Base-by-base conservation (phyloP, 2,329 filamentous ascomycete species). In the Fusarium guadeloupense region DNA sequence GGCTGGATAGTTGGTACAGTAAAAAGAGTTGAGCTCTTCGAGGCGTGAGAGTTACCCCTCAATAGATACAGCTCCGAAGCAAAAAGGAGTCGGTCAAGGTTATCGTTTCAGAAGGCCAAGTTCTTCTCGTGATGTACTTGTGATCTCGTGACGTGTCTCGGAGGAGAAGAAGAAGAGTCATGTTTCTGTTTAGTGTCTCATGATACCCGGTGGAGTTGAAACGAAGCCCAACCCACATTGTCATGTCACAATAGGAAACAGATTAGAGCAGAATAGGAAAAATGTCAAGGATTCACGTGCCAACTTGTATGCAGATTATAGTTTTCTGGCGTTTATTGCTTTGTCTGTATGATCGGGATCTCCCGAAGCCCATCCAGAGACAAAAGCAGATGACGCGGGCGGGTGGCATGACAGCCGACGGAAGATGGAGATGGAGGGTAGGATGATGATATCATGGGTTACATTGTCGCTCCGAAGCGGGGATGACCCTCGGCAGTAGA, bases 371-470 rank as follows among this genome's bases (percentile, higher is more conserved):
- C 20, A 37, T 43, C 14, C 34, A 50, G 26, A 28, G 47, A 50
- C 16, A 41, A 49, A 26, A 50, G 54, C 65, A 68, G 56, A 60
- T 60, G 62, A 68, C 67, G 54, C 39, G 50, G 52, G 43, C 34
- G 41, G 38, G 60, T 69, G 63, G 60, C 60, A 65, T 68, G 66
- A 69, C 63, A 64, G 52, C 41, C 54, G 33, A 59, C 30, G 30
- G 26, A 54, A 17, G 16, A 30, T 31, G 28, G 28, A 50, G 60
- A 53, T 40, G 54, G 64, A 60, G 63, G 63, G 63, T 59, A 62
- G 58, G 37, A 54, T 67, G 63, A 69, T 69, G 66, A 67, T 68
- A 69, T 68, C 66, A 68, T 68, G 66, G 66, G 66, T 60, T 57
- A 40, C 40, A 43, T 25, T 39, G 21, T 55, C 26, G 41, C 38